Base-by-base conservation (phyloP, 495 filamentous ascomycete species). In the Penicillium dipodomyicola region DNA sequence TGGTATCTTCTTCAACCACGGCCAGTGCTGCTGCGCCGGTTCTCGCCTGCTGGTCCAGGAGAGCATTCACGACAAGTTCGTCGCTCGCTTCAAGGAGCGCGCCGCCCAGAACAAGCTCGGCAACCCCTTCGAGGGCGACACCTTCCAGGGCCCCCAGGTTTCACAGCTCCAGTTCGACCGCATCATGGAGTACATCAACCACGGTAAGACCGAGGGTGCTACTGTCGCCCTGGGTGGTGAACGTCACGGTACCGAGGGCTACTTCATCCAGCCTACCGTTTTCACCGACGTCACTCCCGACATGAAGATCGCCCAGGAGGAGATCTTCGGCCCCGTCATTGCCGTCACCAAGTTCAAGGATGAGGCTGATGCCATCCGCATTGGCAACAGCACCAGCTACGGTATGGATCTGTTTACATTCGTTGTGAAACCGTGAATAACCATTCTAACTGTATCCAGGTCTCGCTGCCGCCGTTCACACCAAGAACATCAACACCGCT, bases 291-390 rank as follows among this genome's bases (percentile, higher is more conserved):
- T 97, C 54, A 86, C 79, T 43, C 73, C 82, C 57, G 82, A 96
- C 72, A 97, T 97, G 93, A 96, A 96, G 87, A 96, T 97, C 73
- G 89, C 93, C 83, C 86, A 93, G 78, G 93, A 97, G 78, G 93
- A 97, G 79, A 97, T 97, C 76, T 97, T 97, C 75, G 93, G 93
- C 50, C 93, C 93, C 51, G 93, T 97, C 57, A 90, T 90, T 77
- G 86, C 88, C 51, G 89, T 97, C 64, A 84, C 90, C 78, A 97
- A 97, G 78, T 97, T 97, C 83, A 87, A 87, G 78, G 86, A 84
- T 61, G 86, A 91, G 74, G 92, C 87, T 11, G 93, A 97, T 52
- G 89, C 84, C 60, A 86, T 97, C 75, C 77, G 81, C 58, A 75
- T 90, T 46, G 92, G 83, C 60, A 97, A 97, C 82, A 78, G 83